These are phyloP conservation scores for Thermothielavioides terrestris DNA, from an alignment of 495 filamentous ascomycete genomes.

Conservation along the genomic window DNA sequence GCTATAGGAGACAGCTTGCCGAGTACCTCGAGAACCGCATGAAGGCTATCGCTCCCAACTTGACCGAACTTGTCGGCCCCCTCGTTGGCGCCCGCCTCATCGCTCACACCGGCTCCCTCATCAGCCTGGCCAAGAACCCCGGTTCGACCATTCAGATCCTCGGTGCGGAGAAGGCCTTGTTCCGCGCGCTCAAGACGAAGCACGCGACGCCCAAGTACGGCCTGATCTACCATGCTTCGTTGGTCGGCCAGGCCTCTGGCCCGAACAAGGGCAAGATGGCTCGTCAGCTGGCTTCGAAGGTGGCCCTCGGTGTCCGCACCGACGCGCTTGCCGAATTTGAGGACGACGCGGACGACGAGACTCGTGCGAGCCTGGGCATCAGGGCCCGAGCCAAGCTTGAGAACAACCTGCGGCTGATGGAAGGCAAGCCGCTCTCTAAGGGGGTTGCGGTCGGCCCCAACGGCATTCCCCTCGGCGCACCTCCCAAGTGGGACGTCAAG, in stretches of 20 bases:
- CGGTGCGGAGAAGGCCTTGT: slow-evolving; percentile 96
- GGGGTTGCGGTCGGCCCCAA: slow-evolving; percentile 69
- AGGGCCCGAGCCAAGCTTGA: slow-evolving; percentile 71
- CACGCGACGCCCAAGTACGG: slow-evolving; percentile 99
- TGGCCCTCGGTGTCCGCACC: slow-evolving; percentile 83
- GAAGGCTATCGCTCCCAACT: slow-evolving; percentile 93
- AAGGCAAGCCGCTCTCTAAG: slow-evolving; percentile 81
- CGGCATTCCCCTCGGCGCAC: slow-evolving; percentile 43
- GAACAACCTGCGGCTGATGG: slow-evolving; percentile 70
- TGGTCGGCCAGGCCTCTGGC: slow-evolving; percentile 92
- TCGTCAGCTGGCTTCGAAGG: slow-evolving; percentile 86
- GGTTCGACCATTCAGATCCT: slow-evolving; percentile 96
- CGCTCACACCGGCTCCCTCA: slow-evolving; percentile 87
- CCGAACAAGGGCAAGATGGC: slow-evolving; percentile 99
- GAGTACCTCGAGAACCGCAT: slow-evolving; percentile 87
- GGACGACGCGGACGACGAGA: slow-evolving; percentile 73
- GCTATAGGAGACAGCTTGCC: slow-evolving; percentile 80
- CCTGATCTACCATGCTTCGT: slow-evolving; percentile 94
- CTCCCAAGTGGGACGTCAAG: slow-evolving; percentile 83
- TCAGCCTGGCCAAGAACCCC: slow-evolving; percentile 93
- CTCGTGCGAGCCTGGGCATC: slow-evolving; percentile 67
- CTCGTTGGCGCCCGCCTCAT: slow-evolving; percentile 93
- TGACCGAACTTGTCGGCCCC: slow-evolving; percentile 88
- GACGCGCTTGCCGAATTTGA: slow-evolving; percentile 79
- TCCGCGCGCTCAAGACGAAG: slow-evolving; percentile 97